Evolutionary conservation across 129 eudicot genomes (phyloP).

Genomic region (Arctium minus): DNA sequence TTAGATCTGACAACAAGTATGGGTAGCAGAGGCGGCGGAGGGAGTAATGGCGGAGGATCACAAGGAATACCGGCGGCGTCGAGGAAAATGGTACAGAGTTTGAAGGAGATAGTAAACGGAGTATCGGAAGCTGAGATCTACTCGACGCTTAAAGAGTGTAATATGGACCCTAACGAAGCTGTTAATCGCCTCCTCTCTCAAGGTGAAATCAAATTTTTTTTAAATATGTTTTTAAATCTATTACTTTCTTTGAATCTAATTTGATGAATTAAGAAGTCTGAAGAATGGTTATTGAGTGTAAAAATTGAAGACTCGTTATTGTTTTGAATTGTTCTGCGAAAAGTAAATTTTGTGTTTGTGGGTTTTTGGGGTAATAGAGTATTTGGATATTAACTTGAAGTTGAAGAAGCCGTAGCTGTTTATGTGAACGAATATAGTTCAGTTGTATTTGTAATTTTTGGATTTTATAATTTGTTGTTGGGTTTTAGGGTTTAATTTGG

Average conservation of each 20-base stretch:
- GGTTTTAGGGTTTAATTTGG: neutral
- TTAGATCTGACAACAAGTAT: constrained; percentile 32
- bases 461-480: neutral
- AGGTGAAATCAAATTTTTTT: constrained; percentile 35
- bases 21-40: constrained; percentile 47
- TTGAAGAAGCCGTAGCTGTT: neutral
- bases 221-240: neutral
- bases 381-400: neutral
- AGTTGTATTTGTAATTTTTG: neutral
- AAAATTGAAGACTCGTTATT: neutral
- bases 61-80: constrained; percentile 52
- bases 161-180: constrained; percentile 92
- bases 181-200: constrained; percentile 77
- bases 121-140: constrained; percentile 76
- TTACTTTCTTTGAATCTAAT: constrained; percentile 1
- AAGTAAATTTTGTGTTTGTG: neutral
- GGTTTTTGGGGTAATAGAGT: neutral
- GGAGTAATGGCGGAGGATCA: constrained; percentile 31
- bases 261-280: neutral
- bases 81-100: constrained; percentile 61
- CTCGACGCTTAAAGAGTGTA: constrained; percentile 75
- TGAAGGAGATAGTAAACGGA: constrained; percentile 76
- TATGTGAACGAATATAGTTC: neutral
- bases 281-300: constrained; percentile 3
- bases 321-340: neutral